Base-by-base conservation (phyloP, 164 flowering plant genomes). In the Akebia trifoliata region DNA sequence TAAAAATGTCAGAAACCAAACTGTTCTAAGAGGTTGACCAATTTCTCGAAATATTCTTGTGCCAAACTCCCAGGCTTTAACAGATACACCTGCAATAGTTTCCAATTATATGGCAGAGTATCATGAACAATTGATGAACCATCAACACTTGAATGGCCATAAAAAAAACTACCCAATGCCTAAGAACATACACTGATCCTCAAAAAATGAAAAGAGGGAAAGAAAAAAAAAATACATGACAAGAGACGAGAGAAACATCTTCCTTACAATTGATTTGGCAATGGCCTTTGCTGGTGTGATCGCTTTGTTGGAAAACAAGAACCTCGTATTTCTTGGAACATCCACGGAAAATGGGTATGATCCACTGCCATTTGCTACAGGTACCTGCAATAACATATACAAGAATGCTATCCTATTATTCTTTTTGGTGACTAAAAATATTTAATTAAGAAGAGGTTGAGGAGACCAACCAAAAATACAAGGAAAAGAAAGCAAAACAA, bases 21-120 rank as follows among this genome's bases (percentile, higher is more conserved):
- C 99, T 87, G 99, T 68, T 94, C 96, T 69, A 94, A 76, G 60
- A 94, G 94, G 77, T 94, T 79, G 76, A 84, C 82, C 93, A 94
- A 82, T 79, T 84, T 90, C 74, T 81, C 90, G 46, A 90, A 81
- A 65, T 84, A 84, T 31, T 68, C 74, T 69, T 83, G 96, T 1
- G 84, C 84, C 4, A 74, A 71, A 66, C 91, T 75, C 47, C 87
- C 85, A 62, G 97, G 96, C 68, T 81, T 90, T 44, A 94, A 63
- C 35, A 90, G 69, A 78, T 86, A 86, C 15, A 94, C 95, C 99
- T 94, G 81, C 67, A 70, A 65, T 12, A 44, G 56, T 57, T 64
- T 50, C 60, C 65, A 63, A 15, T 43, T 6, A 34, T 20, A 47
- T 28, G 39, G 21, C 22, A 57, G 21, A 30, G 20, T 2, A 21